A percentile compares a stretch with the other conserved stretches of the same genome.
phyloP scores from a whole-genome alignment of 2,329 filamentous ascomycete genomes.

The Ophiostoma novo-ulmi region DNA sequence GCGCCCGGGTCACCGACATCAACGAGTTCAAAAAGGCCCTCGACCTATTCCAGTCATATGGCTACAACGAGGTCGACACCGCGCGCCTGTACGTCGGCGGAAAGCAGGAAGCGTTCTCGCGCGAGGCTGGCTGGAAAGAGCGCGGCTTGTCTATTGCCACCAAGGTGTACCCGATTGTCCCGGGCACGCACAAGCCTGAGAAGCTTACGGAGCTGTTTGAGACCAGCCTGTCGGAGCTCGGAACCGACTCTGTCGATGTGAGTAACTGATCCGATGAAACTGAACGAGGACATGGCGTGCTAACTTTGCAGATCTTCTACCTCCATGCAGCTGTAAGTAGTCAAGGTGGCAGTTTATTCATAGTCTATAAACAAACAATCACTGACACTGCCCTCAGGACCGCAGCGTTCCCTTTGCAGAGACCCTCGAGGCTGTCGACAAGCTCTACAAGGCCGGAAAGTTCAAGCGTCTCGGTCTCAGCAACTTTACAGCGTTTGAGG shows the following conservation, averaged over 20 bases:
- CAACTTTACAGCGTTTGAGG: slow-evolving; percentile 72
- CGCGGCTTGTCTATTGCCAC: slow-evolving; percentile 73
- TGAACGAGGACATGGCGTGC: neutral
- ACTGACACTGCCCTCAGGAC: slow-evolving; percentile 17
- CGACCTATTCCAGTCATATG: slow-evolving; percentile 69
- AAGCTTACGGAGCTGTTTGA: slow-evolving; percentile 60
- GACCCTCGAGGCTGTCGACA: slow-evolving; percentile 62
- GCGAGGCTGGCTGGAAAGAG: slow-evolving; percentile 70
- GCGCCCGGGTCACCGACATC: slow-evolving; percentile 65
- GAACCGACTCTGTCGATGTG: slow-evolving; percentile 65
- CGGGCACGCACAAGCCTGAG: slow-evolving; percentile 57
- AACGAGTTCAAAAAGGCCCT: slow-evolving; percentile 66
- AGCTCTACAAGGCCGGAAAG: slow-evolving; percentile 65
- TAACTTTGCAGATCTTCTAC: slow-evolving; percentile 56
- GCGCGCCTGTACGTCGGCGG: slow-evolving; percentile 68
- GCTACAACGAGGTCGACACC: slow-evolving; percentile 82
- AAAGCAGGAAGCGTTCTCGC: slow-evolving; percentile 73
- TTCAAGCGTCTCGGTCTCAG: slow-evolving; percentile 65
- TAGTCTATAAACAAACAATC: neutral
- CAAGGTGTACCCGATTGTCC: slow-evolving; percentile 62
- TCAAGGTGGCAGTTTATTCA: neutral
- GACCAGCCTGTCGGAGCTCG: slow-evolving; percentile 63
- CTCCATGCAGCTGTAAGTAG: slow-evolving; percentile 55
- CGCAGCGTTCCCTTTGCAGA: slow-evolving; percentile 42
- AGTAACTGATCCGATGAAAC: slow-evolving; percentile 30